phyloP scores from a whole-genome alignment of 306 rosid species.

The Cicer arietinum region DNA sequence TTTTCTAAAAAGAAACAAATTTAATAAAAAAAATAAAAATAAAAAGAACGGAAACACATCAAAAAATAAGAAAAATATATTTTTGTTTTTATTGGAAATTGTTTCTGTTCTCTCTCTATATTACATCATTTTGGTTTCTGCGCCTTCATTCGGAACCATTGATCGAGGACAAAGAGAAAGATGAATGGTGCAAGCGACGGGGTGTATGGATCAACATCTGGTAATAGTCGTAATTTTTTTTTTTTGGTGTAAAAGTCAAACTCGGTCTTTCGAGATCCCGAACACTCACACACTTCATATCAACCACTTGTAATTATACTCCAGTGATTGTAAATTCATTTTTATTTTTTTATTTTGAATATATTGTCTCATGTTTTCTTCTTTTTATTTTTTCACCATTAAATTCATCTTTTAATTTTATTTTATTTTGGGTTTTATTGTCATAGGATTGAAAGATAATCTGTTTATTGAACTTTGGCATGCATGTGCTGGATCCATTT shows the following conservation, averaged over 20 bases:
- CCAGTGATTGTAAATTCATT: not conserved
- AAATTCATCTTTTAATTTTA: not conserved
- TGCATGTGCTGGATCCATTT: slow-evolving; percentile 61
- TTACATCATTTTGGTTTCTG: not conserved
- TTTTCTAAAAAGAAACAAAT: too few relatives aligned
- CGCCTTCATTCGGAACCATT: not conserved
- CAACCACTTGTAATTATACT: too few relatives aligned
- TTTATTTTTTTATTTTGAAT: not conserved
- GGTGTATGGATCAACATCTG: not conserved
- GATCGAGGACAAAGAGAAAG: slow-evolving; percentile 31
- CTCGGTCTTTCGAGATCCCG: too few relatives aligned
- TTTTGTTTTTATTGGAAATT: not conserved
- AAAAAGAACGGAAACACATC: too few relatives aligned
- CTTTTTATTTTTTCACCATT: not conserved
- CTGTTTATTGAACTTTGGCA: slow-evolving; percentile 53
- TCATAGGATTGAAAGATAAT: slow-evolving; percentile 31
- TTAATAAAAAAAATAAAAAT: too few relatives aligned
- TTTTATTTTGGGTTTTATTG: not conserved
- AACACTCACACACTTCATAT: too few relatives aligned
- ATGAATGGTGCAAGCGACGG: slow-evolving; percentile 1
- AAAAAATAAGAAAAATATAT: not conserved
- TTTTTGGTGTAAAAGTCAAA: too few relatives aligned
- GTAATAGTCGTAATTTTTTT: not conserved
- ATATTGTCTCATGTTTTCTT: not conserved
- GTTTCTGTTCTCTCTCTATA: not conserved